Evolutionary conservation across 805 yeast genomes (phyloP).

Genomic region (Saturnispora ahearnii): DNA sequence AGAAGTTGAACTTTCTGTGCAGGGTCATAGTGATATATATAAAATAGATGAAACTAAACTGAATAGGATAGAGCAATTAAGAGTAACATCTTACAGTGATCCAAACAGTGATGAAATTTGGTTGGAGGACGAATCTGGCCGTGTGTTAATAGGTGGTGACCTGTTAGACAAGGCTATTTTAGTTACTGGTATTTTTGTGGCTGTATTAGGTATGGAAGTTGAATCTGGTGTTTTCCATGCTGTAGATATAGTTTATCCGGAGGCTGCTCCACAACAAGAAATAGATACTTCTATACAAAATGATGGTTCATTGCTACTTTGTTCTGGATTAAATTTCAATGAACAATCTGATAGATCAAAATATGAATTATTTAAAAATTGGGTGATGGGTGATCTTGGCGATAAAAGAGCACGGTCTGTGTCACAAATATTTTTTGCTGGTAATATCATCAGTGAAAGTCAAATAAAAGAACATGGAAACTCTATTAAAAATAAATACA

Average conservation of each 20-base stretch:
- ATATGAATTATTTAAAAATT: slow-evolving; percentile 56
- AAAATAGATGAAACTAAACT: slow-evolving; percentile 12
- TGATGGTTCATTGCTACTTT: slow-evolving; percentile 48
- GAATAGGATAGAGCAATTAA: slow-evolving; percentile 14
- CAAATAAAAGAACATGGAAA: slow-evolving; percentile 20
- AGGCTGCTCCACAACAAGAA: slow-evolving; percentile 43
- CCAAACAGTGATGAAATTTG: slow-evolving; percentile 50
- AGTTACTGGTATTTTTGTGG: slow-evolving; percentile 87
- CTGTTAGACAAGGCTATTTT: slow-evolving; percentile 48
- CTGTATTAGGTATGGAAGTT: slow-evolving; percentile 77
- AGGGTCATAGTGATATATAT: slow-evolving; percentile 37
- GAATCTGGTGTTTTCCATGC: slow-evolving; percentile 78
- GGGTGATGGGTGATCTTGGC: slow-evolving; percentile 56
- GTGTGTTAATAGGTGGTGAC: slow-evolving; percentile 65
- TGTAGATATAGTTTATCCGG: slow-evolving; percentile 70
- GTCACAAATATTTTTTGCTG: slow-evolving; percentile 41
- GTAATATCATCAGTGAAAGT: slow-evolving; percentile 42
- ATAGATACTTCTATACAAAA: slow-evolving; percentile 11
- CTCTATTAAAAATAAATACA: slow-evolving; percentile 31
- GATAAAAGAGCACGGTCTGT: slow-evolving; percentile 16
- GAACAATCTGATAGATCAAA: slow-evolving; percentile 35
- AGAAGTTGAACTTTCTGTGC: slow-evolving; percentile 59
- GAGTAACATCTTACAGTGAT: slow-evolving; percentile 42
- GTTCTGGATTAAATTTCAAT: slow-evolving; percentile 65
- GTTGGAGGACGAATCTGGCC: slow-evolving; percentile 90